Evolutionary conservation across 169 alveolate genomes (phyloP), one percentile per base, ranked within the genome.

Genomic region (Prorocentrum cordatum): DNA sequence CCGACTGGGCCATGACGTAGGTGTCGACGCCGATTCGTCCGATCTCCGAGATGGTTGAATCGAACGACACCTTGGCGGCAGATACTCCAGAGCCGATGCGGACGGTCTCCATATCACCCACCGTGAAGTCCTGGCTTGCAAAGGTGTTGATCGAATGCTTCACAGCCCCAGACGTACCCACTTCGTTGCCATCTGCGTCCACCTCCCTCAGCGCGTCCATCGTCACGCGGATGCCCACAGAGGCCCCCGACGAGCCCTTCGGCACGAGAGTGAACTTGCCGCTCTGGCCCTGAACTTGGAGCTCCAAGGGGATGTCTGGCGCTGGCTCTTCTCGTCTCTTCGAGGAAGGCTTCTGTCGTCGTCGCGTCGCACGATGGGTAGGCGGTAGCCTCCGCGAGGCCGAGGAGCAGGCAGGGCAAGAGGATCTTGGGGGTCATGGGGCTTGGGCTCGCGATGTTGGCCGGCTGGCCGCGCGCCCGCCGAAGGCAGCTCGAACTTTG

Each of bases 201-300:
- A 67, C 58, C 58, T 35, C 50, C 58, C 77, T 27, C 10, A 67
- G 50, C 10, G 77, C 77, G 24, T 67, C 58, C 77, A 67, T 67
- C 58, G 77, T 67, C 77, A 67, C 77, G 36, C 77, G 16, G 58
- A 67, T 67, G 58, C 77, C 77, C 3, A 32, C 77, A 29, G 77
- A 67, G 58, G 32, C 36, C 32, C 77, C 77, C 1, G 77, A 67
- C 50, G 73, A 64, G 14, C 47, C 47, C 45, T 64, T 33, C n/a
- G 73, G 73, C 27, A 64, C 73, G 45, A 64, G 27, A 18, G 73
- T 33, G 73, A 64, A 64, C 45, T 64, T 64, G 73, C 73, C 73
- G 18, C 73, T 64, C 73, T 64, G 73, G 32, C 32, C 47, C 73
- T 67, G 77, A 12, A 67, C 18, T 26, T 67, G 32, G 10, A 67